phyloP scores from a whole-genome alignment of 306 rosid species.

The Spatholobus suberectus region DNA sequence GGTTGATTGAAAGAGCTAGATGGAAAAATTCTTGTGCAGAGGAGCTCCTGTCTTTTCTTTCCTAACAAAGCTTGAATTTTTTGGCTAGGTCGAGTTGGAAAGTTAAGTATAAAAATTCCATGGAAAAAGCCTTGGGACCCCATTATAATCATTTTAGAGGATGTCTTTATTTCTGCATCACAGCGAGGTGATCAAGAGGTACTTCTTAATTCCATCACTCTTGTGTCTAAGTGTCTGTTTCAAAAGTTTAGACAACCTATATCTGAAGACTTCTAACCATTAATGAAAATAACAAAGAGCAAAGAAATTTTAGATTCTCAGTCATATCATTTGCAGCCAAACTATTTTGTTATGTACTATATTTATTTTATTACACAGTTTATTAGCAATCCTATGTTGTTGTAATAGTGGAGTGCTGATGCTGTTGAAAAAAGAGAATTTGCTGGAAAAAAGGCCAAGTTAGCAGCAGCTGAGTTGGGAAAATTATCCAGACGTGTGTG shows the following conservation, averaged over 20 bases:
- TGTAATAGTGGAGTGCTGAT: conserved; percentile 82
- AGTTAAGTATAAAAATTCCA: conserved; percentile 94
- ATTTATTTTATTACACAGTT: background rate
- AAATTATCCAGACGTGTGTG: conserved; percentile 82
- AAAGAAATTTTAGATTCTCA: conserved; percentile 1
- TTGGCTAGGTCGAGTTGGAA: conserved; percentile 84
- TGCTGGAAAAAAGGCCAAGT: conserved; percentile 92
- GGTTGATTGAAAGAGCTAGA: conserved; percentile 27
- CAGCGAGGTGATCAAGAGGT: conserved; percentile 94
- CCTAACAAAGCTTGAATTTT: conserved; percentile 31
- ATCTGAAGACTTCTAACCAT: background rate
- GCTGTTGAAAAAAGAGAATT: conserved; percentile 87
- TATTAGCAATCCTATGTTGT: conserved; percentile 38
- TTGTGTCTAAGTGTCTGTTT: conserved; percentile 14
- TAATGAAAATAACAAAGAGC: conserved; percentile 11
- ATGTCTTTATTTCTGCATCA: conserved; percentile 81
- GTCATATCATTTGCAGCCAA: conserved; percentile 7
- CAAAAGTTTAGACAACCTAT: conserved; percentile 20
- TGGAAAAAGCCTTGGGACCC: conserved; percentile 99
- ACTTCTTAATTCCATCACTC: conserved; percentile 19
- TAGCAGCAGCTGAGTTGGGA: conserved; percentile 95
- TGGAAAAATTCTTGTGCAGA: conserved; percentile 2
- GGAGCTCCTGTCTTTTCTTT: conserved; percentile 32
- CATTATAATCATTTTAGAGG: conserved; percentile 77
- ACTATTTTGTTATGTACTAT: conserved; percentile 26